These are phyloP conservation scores for Fistulinella staudtii DNA, from an alignment of 1,284 basidiomycete genomes.

Conservation along the genomic window DNA sequence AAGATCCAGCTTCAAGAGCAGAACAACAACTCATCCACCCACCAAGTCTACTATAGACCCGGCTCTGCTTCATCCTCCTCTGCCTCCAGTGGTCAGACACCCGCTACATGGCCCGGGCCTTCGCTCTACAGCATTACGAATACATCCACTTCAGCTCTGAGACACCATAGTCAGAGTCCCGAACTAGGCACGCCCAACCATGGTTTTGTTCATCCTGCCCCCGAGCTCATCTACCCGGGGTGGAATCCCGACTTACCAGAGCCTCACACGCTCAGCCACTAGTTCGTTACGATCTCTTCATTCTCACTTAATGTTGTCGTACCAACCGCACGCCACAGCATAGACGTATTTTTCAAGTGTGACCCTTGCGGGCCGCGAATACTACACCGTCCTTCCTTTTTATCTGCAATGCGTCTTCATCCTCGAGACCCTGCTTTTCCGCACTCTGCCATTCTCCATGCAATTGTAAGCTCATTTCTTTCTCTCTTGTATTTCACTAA, in stretches of 20 bases:
- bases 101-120: conserved; percentile 6
- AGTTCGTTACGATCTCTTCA: conserved; percentile 45
- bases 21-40: conserved; percentile 22
- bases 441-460: conserved; percentile 77
- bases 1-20: conserved; percentile 60
- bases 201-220: conserved; percentile 45
- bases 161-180: conserved; percentile 49
- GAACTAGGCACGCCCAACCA: conserved; percentile 40
- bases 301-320: background rate
- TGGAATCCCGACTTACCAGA: conserved; percentile 82
- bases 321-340: conserved; percentile 39
- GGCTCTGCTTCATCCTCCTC: conserved; percentile 26
- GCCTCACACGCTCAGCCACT: conserved; percentile 64
- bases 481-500: conserved; percentile 13
- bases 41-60: conserved; percentile 15
- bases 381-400: conserved; percentile 73
- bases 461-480: conserved; percentile 49
- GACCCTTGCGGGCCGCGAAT: conserved; percentile 80
- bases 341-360: conserved; percentile 77
- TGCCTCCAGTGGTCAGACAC: conserved; percentile 14
- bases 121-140: conserved; percentile 5
- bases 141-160: conserved; percentile 20
- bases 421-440: conserved; percentile 76
- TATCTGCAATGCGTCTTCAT: conserved; percentile 68
- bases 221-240: conserved; percentile 65